These are phyloP conservation scores for Pseudogymnoascus sp. DNA, from an alignment of 2,329 filamentous ascomycete species.

Conservation along the genomic window DNA sequence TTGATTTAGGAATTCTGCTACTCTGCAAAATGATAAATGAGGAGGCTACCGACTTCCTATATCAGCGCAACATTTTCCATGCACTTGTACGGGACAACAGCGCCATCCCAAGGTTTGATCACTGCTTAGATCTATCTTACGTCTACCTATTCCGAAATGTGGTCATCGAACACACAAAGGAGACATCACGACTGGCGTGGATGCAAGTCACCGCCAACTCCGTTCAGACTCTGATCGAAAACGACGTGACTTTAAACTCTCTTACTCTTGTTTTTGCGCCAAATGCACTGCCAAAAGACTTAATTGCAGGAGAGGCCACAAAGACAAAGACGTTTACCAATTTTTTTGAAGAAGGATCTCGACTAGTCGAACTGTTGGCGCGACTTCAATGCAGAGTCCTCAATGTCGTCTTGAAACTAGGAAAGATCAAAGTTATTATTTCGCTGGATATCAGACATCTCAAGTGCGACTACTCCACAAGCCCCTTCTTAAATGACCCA, in stretches of 20 bases:
- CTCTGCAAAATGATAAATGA: conserved; percentile 22
- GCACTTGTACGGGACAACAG: conserved; percentile 18
- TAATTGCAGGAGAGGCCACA: conserved; percentile 14
- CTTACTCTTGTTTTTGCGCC: conserved; percentile 21
- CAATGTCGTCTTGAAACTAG: conserved; percentile 23
- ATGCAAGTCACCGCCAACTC: conserved; percentile 17
- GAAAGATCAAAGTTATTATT: conserved; percentile 13
- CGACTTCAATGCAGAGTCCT: conserved; percentile 19
- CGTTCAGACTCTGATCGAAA: conserved; percentile 17
- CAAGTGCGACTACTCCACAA: not conserved
- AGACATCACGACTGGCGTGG: conserved; percentile 19
- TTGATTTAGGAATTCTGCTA: conserved; percentile 15
- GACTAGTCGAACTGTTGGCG: conserved; percentile 19
- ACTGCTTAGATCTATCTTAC: conserved; percentile 13
- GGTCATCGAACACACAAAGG: conserved; percentile 18
- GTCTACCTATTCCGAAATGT: conserved; percentile 18
- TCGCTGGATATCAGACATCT: conserved; percentile 16
- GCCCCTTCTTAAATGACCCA: not conserved
- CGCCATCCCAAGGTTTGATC: not conserved
- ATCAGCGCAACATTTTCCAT: conserved; percentile 21
- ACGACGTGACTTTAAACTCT: conserved; percentile 16
- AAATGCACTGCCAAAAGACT: conserved; percentile 14
- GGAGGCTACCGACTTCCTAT: conserved; percentile 22
- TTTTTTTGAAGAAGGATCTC: conserved; percentile 19
- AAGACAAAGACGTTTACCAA: conserved; percentile 20